Percentiles rank a stretch among this genome's conserved stretches.
Evolutionary conservation across 2,329 filamentous ascomycete species (phyloP).

Genomic region (Fusarium solani-melongenae): DNA sequence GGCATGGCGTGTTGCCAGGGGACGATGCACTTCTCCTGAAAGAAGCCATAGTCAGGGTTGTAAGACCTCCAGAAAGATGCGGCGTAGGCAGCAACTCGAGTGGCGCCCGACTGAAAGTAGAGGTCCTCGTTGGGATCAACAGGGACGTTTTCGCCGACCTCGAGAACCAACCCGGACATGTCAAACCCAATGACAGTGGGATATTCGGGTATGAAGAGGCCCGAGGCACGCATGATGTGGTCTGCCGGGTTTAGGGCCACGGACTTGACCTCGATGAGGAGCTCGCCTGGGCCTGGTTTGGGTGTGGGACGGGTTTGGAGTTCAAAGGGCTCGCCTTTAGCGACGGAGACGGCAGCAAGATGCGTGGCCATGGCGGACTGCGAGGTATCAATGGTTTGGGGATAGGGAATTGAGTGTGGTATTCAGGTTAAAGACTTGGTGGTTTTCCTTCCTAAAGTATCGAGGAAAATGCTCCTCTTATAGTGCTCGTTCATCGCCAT

Average conservation of each 20-base stretch:
- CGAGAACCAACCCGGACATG: slow-evolving; percentile 55
- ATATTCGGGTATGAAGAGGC: slow-evolving; percentile 53
- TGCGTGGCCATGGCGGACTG: slow-evolving; percentile 50
- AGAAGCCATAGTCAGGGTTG: slow-evolving; percentile 58
- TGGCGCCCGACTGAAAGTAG: slow-evolving; percentile 47
- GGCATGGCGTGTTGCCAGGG: slow-evolving; percentile 53
- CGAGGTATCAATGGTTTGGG: neutral
- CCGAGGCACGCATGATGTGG: slow-evolving; percentile 52
- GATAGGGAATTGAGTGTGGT: neutral
- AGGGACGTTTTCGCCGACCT: slow-evolving; percentile 54
- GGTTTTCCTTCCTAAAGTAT: neutral
- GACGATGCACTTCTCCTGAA: slow-evolving; percentile 56
- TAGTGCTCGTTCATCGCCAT: neutral
- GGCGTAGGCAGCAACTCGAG: slow-evolving; percentile 53
- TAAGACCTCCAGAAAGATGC: slow-evolving; percentile 55
- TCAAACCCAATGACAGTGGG: slow-evolving; percentile 58
- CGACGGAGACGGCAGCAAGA: slow-evolving; percentile 51
- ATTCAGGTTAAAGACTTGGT: neutral
- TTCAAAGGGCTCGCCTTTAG: slow-evolving; percentile 51
- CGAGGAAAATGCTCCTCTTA: neutral
- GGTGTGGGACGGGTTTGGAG: slow-evolving; percentile 54
- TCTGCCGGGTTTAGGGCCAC: slow-evolving; percentile 63
- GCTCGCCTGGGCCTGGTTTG: slow-evolving; percentile 56
- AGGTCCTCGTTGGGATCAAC: slow-evolving; percentile 10
- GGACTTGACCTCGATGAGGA: slow-evolving; percentile 60